Conservation (phyloP, 2,329 filamentous ascomycete genomes). For the Ilyonectria robusta region DNA sequence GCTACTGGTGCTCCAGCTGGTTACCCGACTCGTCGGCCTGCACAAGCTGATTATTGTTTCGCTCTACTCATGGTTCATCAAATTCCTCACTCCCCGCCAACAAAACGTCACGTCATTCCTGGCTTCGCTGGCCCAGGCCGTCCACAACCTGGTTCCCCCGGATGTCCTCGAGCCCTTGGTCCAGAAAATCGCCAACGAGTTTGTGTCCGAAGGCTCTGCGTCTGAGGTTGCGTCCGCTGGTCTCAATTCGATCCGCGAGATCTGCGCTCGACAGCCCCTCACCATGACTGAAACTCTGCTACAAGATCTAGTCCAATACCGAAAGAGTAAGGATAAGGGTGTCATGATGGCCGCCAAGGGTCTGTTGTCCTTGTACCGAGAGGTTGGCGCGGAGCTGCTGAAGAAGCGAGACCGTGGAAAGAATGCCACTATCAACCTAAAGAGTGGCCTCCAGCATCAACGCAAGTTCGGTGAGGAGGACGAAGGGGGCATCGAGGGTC, state of each 20-base stretch:
- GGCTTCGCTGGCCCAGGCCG: constrained; percentile 91
- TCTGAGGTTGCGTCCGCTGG: constrained; percentile 92
- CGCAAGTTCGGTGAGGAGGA: constrained; percentile 87
- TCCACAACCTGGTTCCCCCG: constrained; percentile 91
- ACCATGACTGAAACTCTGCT: constrained; percentile 97
- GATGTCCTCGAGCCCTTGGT: constrained; percentile 92
- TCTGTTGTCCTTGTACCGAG: constrained; percentile 89
- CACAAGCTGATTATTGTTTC: constrained; percentile 92
- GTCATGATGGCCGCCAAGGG: constrained; percentile 99
- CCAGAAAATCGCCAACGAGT: constrained; percentile 97
- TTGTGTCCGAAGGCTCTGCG: constrained; percentile 94
- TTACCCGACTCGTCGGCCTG: constrained; percentile 90
- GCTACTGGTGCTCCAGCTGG: constrained; percentile 89
- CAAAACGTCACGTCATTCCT: constrained; percentile 93
- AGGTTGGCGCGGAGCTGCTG: constrained; percentile 90
- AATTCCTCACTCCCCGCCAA: constrained; percentile 90
- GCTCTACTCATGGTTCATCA: constrained; percentile 97
- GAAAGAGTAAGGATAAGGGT: constrained; percentile 98
- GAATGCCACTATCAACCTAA: constrained; percentile 87
- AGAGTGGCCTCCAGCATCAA: constrained; percentile 80
- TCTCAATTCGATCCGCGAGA: constrained; percentile 93
- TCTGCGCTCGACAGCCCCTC: constrained; percentile 92
- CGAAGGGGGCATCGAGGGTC: constrained; percentile 86
- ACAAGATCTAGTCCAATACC: constrained; percentile 95
- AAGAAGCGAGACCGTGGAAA: constrained; percentile 93